A percentile compares a stretch with the other conserved stretches of the same genome.
These are phyloP conservation scores for Penicillium egyptiacum DNA, from an alignment of 495 filamentous ascomycete species.

Conservation along the genomic window DNA sequence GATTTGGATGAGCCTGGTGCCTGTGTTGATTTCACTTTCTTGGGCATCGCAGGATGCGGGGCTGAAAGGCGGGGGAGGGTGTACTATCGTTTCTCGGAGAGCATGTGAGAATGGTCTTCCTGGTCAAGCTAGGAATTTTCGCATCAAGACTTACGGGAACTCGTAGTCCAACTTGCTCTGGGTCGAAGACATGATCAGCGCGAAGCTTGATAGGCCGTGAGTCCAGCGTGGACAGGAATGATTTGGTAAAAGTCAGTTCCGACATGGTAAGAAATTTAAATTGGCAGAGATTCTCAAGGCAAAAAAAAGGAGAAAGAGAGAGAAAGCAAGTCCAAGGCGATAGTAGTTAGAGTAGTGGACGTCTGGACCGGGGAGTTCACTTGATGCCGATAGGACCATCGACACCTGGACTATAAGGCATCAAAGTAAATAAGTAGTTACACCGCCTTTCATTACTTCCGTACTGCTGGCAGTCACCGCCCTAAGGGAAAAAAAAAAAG, in stretches of 20 bases:
- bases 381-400: background rate
- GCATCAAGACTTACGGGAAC: constrained; percentile 60
- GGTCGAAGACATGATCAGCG: constrained; percentile 82
- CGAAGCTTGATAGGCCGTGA: constrained; percentile 72
- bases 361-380: background rate
- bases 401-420: constrained; percentile 15
- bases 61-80: constrained; percentile 47
- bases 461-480: constrained; percentile 40
- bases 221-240: constrained; percentile 78
- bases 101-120: constrained; percentile 10
- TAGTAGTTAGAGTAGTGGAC: background rate
- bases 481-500: constrained; percentile 35
- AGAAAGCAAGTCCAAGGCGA: background rate
- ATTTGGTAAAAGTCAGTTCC: constrained; percentile 80
- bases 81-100: constrained; percentile 34
- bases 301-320: background rate
- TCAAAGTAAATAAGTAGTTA: background rate
- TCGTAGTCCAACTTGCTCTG: constrained; percentile 66
- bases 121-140: constrained; percentile 5
- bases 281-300: background rate
- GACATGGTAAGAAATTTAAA: constrained; percentile 56
- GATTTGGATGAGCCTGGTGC: constrained; percentile 50
- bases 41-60: constrained; percentile 52
- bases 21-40: constrained; percentile 43
- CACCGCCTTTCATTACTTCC: constrained; percentile 33